Evolutionary conservation across 2,329 filamentous ascomycete species (phyloP).

Genomic region (Calycina marina): DNA sequence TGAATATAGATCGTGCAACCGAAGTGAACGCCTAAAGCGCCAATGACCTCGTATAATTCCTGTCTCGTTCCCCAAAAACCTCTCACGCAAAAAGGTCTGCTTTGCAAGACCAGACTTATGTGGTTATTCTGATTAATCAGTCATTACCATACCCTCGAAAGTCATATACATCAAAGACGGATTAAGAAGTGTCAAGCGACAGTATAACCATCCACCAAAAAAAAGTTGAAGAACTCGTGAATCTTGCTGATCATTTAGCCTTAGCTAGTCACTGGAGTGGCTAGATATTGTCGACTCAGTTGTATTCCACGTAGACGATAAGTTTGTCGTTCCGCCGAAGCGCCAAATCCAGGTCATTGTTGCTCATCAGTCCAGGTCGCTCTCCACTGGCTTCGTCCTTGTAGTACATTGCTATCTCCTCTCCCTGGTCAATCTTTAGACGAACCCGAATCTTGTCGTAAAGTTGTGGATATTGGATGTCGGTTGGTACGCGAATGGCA

Average conservation of each 20-base stretch:
- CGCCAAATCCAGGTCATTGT: conserved; percentile 69
- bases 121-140: conserved; percentile 10
- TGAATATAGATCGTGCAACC: no score
- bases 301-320: conserved; percentile 51
- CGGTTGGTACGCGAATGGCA: conserved; percentile 72
- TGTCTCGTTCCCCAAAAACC: conserved; percentile 5
- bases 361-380: conserved; percentile 59
- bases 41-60: conserved; percentile 13
- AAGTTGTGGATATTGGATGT: conserved; percentile 65
- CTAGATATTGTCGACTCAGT: no score
- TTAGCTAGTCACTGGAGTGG: no score
- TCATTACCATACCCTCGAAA: conserved; percentile 15
- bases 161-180: conserved; percentile 20
- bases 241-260: no score
- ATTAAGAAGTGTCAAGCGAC: conserved; percentile 20
- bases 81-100: conserved; percentile 10
- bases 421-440: conserved; percentile 53
- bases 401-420: conserved; percentile 70
- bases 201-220: no score
- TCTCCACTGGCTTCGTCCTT: conserved; percentile 60
- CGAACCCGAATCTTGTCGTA: conserved; percentile 76
- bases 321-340: conserved; percentile 78
- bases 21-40: conserved; percentile 10
- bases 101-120: conserved; percentile 14
- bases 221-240: no score